Base-by-base conservation (phyloP, 2,329 filamentous ascomycete species). In the Cercospora sp. region DNA sequence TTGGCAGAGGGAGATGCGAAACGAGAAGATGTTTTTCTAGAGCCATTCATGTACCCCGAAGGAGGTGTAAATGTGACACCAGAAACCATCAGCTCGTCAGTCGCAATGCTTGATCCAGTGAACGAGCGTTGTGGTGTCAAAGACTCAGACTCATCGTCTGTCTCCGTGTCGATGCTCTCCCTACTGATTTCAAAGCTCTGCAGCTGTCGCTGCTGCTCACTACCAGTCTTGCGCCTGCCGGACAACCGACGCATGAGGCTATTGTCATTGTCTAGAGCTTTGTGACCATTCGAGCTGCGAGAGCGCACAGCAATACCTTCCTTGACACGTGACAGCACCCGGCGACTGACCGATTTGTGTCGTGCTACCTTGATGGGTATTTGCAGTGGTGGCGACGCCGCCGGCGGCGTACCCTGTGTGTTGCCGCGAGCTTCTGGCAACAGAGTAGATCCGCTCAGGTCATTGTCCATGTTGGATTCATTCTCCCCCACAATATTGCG, bases 251-350 rank as follows among this genome's bases (percentile, higher is more conserved):
- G 74, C 42, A 75, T 64, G 23, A 78, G 69, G 53, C 72, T 72
- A 9, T 71, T 67, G 20, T 78, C 77, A 3, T 74, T 71, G 30
- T 76, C 74, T 53, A 69, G 68, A 53, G 65, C 65, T 33, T 70
- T 66, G 48, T 72, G 72, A 18, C 73, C 68, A n/a, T 72, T 71
- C 45, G 73, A 73, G 48, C 69, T 77, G 59, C 72, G 75, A 3
- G 75, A 75, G 10, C 75, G 72, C 26, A 68, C 69, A 20, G 70
- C 67, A 51, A 79, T 73, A 55, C 78, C 77, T 60, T 76, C 75
- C 64, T 74, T 78, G 60, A 80, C 76, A 48, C 71, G 76, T 5
- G 77, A 77, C 5, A 80, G 70, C 69, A 80, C 74, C n/a, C 77
- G 72, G 31, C 75, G 75, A 61, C 77, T 77, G 36, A 79, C 75